Evolutionary conservation across 139 green algal species (phyloP), one percentile per base, ranked within the genome.

Genomic region (Deuterostichococcus epilithicus): DNA sequence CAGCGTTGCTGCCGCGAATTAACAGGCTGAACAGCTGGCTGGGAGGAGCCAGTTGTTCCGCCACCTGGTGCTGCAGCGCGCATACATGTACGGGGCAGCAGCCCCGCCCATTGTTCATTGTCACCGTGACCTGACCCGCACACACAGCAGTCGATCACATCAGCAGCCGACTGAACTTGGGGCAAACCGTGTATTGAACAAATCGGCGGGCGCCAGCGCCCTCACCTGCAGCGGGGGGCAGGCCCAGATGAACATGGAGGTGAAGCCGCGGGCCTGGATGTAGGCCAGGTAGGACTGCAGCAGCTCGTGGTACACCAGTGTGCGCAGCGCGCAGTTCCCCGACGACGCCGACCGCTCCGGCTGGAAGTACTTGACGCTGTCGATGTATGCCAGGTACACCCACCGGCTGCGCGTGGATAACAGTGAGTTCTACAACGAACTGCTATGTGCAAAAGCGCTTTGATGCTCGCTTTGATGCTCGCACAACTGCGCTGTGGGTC

Each of bases 221-320:
- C 88, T 68, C 44, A 93, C 90, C 84, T 92, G 85, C 72, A 97
- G 85, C 22, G 95, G 96, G 28, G 96, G 96, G 88, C 96, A 99
- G 0, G 95, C 94, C 96, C 96, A 99, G 87, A 99, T 99, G 90
- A 95, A 98, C 88, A 98, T 98, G 73, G 85, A 84, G 69, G 90
- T 88, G 79, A 94, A 99, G 68, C 96, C 96, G 66, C 92, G 87
- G 39, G 78, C 60, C 79, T 94, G 94, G 66, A 89, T 85, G 78
- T 94, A 97, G 26, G 92, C 63, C 38, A 98, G 81, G 87, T 99
- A 99, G n/a, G 79, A 91, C 35, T 94, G 58, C 76, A 98, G 85
- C 36, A 99, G 82, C 80, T 99, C 92, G 81, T 99, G 96, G 90
- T 99, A 99, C 47, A 98, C 91, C 65, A 93, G 88, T 0, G 95